A percentile compares a stretch with the other conserved stretches of the same genome.
These are phyloP conservation scores for Phanerochaete carnosa DNA, from an alignment of 768 basidiomycete genomes.

Conservation along the genomic window DNA sequence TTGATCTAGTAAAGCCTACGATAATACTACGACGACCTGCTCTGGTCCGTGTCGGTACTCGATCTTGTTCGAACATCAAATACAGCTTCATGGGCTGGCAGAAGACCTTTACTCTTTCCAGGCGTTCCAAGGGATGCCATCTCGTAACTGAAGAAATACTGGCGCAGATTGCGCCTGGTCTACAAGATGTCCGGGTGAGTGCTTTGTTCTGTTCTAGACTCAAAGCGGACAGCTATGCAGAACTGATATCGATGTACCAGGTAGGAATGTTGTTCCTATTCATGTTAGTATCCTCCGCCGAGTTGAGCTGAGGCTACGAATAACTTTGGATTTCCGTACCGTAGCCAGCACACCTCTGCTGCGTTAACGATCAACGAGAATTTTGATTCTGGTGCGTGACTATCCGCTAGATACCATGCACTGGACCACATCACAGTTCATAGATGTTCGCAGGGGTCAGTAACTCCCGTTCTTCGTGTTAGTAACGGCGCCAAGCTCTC, in stretches of 20 bases:
- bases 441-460: slow-evolving; percentile 44
- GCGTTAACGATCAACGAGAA: slow-evolving; percentile 89
- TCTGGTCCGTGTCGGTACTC: background rate
- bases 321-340: background rate
- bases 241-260: slow-evolving; percentile 31
- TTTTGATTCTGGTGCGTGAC: slow-evolving; percentile 61
- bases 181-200: slow-evolving; percentile 61
- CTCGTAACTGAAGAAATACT: slow-evolving; percentile 79
- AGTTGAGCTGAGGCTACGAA: slow-evolving; percentile 22
- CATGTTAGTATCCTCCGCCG: slow-evolving; percentile 50
- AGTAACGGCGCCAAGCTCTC: background rate
- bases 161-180: slow-evolving; percentile 61
- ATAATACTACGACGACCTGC: background rate
- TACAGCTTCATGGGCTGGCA: slow-evolving; percentile 79
- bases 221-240: background rate
- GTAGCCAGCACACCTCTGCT: slow-evolving; percentile 75
- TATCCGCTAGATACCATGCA: background rate
- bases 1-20: background rate
- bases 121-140: slow-evolving; percentile 65
- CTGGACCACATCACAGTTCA: background rate
- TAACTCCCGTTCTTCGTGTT: background rate
- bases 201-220: slow-evolving; percentile 6
- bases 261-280: slow-evolving; percentile 88
- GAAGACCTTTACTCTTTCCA: slow-evolving; percentile 68
- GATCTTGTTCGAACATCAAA: background rate